Base-by-base conservation (phyloP, 2,329 filamentous ascomycete genomes). In the Pezizomycotina sp. region DNA sequence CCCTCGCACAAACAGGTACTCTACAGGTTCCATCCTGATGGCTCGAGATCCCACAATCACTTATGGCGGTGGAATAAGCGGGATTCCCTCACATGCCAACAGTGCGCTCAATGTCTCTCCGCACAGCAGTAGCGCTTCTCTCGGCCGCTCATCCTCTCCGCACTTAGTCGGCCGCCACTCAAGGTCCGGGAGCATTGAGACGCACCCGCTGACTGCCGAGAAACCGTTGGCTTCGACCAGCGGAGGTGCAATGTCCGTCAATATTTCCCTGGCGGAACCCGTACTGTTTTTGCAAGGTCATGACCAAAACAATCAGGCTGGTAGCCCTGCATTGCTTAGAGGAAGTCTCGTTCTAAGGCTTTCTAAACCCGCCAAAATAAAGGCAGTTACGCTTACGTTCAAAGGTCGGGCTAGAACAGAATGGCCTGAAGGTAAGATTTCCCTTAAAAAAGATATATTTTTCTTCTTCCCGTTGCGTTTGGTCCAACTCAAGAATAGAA, bases 341-440 rank as follows among this genome's bases (percentile, higher is more conserved):
- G 89, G 89, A 12, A 83, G 74, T 47, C 58, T 98, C 37, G 76
- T 80, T 50, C 56, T 98, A 24, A 76, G 76, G 42, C 69, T 95
- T 8, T 75, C 78, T 28, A 95, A 95, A 55, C 78, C 80, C 47
- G 73, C 83, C 29, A 98, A 98, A 59, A 74, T 98, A 48, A 93
- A 92, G 62, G 77, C 81, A 3, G 70, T 98, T 15, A 83, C 78
- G 4, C 64, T 98, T 34, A 86, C 80, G 51, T 79, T 98, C 49
- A 70, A 75, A 25, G 89, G 86, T 19, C 77, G 74, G 53, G 81
- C 83, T 3, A 71, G 77, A 46, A 95, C 89, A 1, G 83, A 92
- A 53, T 98, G 89, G 89, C 86, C 89, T 10, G 89, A 95, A 61
- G 82, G 72, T 69, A 53, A 38, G 47, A 36, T 29, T 21, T n/a